phyloP scores from a whole-genome alignment of 106 monocot species.

The Dactylorhiza incarnata region DNA sequence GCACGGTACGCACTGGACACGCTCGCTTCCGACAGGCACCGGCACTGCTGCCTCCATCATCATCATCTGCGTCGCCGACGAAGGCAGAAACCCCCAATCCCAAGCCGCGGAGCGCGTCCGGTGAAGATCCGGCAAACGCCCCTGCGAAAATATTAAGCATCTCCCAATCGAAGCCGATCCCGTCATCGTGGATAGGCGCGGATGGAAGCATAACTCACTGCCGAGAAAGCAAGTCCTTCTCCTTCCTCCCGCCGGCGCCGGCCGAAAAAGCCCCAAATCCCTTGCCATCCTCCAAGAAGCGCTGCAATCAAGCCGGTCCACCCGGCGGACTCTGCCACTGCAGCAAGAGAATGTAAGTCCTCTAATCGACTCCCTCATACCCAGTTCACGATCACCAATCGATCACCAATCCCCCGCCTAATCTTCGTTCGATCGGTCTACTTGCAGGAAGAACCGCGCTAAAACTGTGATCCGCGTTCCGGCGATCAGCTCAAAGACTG shows the following conservation, averaged over 20 bases:
- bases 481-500: slow-evolving; percentile 64
- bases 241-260: slow-evolving; percentile 8
- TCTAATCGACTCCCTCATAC: not conserved
- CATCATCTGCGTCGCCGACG: not conserved
- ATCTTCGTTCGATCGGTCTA: not conserved
- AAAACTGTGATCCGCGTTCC: slow-evolving; percentile 57
- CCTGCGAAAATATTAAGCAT: slow-evolving; percentile 15
- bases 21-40: slow-evolving; percentile 86
- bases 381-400: not conserved
- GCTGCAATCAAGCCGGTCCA: slow-evolving; percentile 45
- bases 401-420: not conserved
- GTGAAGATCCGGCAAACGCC: not conserved
- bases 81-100: not conserved
- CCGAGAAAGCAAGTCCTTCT: slow-evolving; percentile 19
- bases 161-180: slow-evolving; percentile 16
- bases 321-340: slow-evolving; percentile 82
- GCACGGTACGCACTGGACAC: slow-evolving; percentile 83
- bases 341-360: slow-evolving; percentile 53
- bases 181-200: slow-evolving; percentile 68
- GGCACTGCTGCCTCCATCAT: not conserved
- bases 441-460: slow-evolving; percentile 39
- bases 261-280: not conserved
- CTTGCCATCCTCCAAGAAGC: slow-evolving; percentile 23
- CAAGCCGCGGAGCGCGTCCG: not conserved
- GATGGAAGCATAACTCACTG: slow-evolving; percentile 86